Base-by-base conservation (phyloP, 169 alveolate species). In the Eimeria necatrix region DNA sequence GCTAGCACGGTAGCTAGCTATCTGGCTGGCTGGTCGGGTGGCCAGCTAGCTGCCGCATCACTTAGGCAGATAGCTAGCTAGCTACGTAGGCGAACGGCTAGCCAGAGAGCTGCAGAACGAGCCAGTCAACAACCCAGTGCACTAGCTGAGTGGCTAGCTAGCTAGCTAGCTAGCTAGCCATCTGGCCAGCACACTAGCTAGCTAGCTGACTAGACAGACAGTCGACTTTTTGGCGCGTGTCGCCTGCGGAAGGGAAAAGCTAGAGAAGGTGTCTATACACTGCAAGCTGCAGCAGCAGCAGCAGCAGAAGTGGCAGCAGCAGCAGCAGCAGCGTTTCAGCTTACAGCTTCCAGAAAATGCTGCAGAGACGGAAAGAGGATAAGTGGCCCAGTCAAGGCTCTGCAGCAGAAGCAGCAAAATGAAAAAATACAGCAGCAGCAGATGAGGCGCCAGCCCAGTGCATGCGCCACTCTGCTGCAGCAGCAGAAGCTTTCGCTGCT, bases 201-300 rank as follows among this genome's bases (percentile, higher is more conserved):
- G 41, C 41, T 32, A 32, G 41, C 41, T 32, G 2, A 32, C 41
- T 32, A 32, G 41, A 0, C 2, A 32, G 41, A 32, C 41, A 32
- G 41, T 32, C 41, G 41, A 2, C 41, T 32, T 32, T 32, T 0
- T 0, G 41, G 41, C 41, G 2, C 41, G 41, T 32, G 41, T 2
- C 41, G 41, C 41, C 89, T 1, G 89, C 89, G 49, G 89, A 64
- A 22, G 53, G 95, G 49, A 90, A 60, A 12, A 91, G 81, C 9
- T 90, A 90, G n/a, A 70, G 86, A 7, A 70, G 95, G 20, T 83
- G 80, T 4, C 90, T 22, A 32, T 91, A 90, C 70, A 91, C 7
- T 24, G 73, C 95, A 68, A 91, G 76, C 52, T 91, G 95, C 78
- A 91, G 91, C 83, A 53, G 22, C 68, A 74, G 41, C 24, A 70